phyloP scores from a whole-genome alignment of 345 rosid species.

The Garcia nutans region DNA sequence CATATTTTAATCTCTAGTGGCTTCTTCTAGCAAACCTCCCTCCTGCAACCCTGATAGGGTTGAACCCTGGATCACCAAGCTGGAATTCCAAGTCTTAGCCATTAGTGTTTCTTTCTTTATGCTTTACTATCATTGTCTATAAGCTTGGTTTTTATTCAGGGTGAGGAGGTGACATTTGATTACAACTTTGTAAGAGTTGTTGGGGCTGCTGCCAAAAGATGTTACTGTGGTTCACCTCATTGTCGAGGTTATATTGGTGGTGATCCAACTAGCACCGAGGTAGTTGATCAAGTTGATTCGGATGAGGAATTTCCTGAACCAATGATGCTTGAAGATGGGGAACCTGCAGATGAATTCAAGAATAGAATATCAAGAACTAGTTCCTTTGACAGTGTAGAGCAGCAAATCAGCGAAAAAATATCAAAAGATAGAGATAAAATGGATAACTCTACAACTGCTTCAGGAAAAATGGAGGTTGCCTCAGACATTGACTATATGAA shows the following conservation, averaged over 20 bases:
- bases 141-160: slow-evolving; percentile 45
- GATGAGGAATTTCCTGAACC: slow-evolving; percentile 98
- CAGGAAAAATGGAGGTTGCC: slow-evolving; percentile 26
- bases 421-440: slow-evolving; percentile 25
- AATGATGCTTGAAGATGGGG: slow-evolving; percentile 71
- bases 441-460: slow-evolving; percentile 11
- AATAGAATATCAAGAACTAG: slow-evolving; percentile 30
- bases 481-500: slow-evolving; percentile 27
- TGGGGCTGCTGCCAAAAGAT: slow-evolving; percentile 99
- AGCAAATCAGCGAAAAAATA: slow-evolving; percentile 28
- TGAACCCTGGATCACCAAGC: background rate
- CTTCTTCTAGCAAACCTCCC: too few species aligned
- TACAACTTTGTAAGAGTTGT: slow-evolving; percentile 96
- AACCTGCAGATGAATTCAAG: slow-evolving; percentile 41
- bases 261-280: slow-evolving; percentile 74
- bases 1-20: background rate
- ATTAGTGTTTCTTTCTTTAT: background rate
- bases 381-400: slow-evolving; percentile 31
- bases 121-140: slow-evolving; percentile 9
- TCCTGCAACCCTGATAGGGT: background rate
- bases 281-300: slow-evolving; percentile 88
- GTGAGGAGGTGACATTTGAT: slow-evolving; percentile 93
- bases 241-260: slow-evolving; percentile 98
- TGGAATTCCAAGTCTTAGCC: background rate
- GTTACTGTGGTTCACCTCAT: slow-evolving; percentile 80